Percentiles rank a stretch among this genome's conserved stretches.
These are phyloP conservation scores for Malus hybrid DNA, from an alignment of 331 rosid species.

Conservation along the genomic window DNA sequence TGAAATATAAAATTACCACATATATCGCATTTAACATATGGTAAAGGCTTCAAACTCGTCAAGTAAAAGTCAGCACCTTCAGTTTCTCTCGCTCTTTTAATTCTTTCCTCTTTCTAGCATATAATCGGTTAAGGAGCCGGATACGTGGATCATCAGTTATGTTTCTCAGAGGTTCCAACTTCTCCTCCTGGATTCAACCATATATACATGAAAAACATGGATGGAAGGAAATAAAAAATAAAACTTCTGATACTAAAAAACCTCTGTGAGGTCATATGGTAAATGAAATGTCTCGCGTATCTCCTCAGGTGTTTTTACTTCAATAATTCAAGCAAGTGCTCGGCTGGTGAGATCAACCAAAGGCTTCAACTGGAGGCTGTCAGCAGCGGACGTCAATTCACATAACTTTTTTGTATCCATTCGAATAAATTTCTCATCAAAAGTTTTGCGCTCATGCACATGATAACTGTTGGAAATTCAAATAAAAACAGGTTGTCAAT, in stretches of 20 bases:
- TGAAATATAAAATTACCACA: slow-evolving; percentile 27
- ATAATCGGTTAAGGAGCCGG: slow-evolving; percentile 74
- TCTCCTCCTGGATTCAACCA: slow-evolving; percentile 68
- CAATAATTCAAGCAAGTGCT: slow-evolving; percentile 89
- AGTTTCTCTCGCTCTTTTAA: slow-evolving; percentile 63
- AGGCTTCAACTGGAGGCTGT: slow-evolving; percentile 85
- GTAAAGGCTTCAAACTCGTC: slow-evolving; percentile 28
- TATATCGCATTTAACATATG: slow-evolving; percentile 25
- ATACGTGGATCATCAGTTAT: slow-evolving; percentile 86
- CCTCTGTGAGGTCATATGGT: slow-evolving; percentile 96
- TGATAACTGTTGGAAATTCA: not conserved
- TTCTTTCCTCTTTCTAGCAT: slow-evolving; percentile 87
- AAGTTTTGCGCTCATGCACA: slow-evolving; percentile 66
- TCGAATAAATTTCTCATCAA: slow-evolving; percentile 74
- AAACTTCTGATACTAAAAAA: slow-evolving; percentile 22
- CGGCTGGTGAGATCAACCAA: slow-evolving; percentile 86
- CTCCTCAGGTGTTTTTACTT: slow-evolving; percentile 89
- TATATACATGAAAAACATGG: slow-evolving; percentile 18
- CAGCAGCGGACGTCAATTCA: slow-evolving; percentile 90
- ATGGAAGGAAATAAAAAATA: slow-evolving; percentile 1
- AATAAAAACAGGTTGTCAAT: too few species aligned
- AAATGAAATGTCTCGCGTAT: slow-evolving; percentile 85
- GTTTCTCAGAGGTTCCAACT: slow-evolving; percentile 76
- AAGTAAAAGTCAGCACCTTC: slow-evolving; percentile 42
- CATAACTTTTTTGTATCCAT: slow-evolving; percentile 83